Evolutionary conservation across 257 asterid genomes (phyloP), one percentile per base, ranked within the genome.

Genomic region (Leptodermis oblonga): DNA sequence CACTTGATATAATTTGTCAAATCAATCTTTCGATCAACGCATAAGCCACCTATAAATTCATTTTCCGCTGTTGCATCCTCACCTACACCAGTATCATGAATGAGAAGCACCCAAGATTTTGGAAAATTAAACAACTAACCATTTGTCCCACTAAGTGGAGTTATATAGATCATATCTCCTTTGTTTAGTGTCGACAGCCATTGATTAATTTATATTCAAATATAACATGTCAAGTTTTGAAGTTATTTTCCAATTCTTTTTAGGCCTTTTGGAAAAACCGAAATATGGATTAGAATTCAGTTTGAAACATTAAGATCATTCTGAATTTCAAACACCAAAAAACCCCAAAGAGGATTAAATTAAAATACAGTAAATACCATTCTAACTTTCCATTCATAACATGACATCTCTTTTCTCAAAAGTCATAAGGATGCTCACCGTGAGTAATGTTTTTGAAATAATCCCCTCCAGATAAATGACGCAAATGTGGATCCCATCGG

Each of bases 1-100:
- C 99, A 94, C 76, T 91, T 91, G 75, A 94, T 89, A 81, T 87
- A 86, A 84, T 80, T 86, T 59, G 99, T 82, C 83, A 94, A 79
- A 81, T 94, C 99, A 56, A 94, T 87, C 86, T 94, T 94, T 81
- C 96, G 79, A 60, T 85, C 97, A 39, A 77, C 70, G 73, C 92
- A 77, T 72, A 80, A 93, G 61, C 89, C 87, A 62, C 86, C 86
- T 22, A 81, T 74, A 74, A 76, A 87, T 25, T 85, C 98, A 74
- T 82, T 84, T 74, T 85, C 96, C 49, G 81, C 71, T 71, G 86
- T 71, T 65, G 73, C 76, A 62, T 89, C 90, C 75, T 85, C 95
- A 80, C 95, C 95, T 85, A 80, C 77, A 78, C 79, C 79, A 76
- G 65, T 43, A 37, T 68, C 42, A 69, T 73, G 61, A 76, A 69